These are phyloP conservation scores for Dillenia turbinata DNA, from an alignment of 164 flowering plant genomes.

Conservation along the genomic window DNA sequence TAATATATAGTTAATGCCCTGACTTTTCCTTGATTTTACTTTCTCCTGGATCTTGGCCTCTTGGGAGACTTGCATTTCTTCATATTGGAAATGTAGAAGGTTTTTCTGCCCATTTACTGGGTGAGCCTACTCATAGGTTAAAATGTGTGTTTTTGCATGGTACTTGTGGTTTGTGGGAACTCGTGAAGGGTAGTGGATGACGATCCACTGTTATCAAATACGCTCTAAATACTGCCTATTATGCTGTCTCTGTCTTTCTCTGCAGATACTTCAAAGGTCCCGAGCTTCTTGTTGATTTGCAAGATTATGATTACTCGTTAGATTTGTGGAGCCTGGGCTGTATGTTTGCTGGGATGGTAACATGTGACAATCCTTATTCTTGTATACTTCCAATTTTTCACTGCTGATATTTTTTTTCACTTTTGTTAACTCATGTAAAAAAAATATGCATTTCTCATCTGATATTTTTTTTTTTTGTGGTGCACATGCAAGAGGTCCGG, in stretches of 20 bases:
- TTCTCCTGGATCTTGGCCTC: no score
- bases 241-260: constrained; percentile 1
- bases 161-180: no score
- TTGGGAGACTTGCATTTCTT: no score
- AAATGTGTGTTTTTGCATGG: no score
- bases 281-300: constrained; percentile 96
- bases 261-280: constrained; percentile 97
- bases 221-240: neutral
- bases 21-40: no score
- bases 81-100: no score
- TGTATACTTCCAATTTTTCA: neutral
- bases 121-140: no score
- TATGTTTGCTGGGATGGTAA: constrained; percentile 99
- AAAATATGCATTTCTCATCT: neutral
- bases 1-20: no score
- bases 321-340: constrained; percentile 99
- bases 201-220: no score
- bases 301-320: constrained; percentile 95
- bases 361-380: neutral
- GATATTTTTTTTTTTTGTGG: neutral
- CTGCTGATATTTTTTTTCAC: neutral
- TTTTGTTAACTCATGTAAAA: no score
- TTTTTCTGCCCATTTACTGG: no score
- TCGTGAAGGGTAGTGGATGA: no score
- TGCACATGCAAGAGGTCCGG: constrained; percentile 3